Evolutionary conservation across 192 early-diverging fungal species (phyloP).

Genomic region (Backusella tuberculispora): DNA sequence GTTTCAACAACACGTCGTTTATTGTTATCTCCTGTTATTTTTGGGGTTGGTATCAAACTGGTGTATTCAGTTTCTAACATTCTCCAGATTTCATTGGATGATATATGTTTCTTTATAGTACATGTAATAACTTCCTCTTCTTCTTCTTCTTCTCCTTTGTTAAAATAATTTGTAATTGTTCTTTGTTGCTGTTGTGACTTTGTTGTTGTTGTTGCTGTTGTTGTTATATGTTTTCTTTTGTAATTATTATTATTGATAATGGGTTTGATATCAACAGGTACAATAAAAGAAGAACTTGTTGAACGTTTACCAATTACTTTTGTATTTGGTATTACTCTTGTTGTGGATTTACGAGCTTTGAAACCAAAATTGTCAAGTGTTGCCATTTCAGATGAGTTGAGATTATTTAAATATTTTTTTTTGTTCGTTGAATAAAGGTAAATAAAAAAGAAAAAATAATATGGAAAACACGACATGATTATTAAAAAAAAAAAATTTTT

Average conservation of each 20-base stretch:
- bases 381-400: neutral
- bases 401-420: neutral
- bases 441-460: neutral
- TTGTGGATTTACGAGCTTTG: neutral
- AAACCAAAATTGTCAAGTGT: constrained; percentile 11
- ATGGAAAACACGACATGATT: neutral
- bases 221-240: constrained; percentile 1
- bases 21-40: neutral
- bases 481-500: too few species aligned
- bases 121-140: neutral
- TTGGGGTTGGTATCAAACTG: neutral
- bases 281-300: neutral
- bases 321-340: neutral
- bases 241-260: too few species aligned
- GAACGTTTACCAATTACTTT: neutral
- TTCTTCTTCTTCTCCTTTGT: neutral
- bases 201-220: neutral
- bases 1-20: neutral
- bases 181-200: neutral
- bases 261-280: neutral
- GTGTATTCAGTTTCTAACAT: neutral
- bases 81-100: neutral
- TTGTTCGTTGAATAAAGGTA: neutral
- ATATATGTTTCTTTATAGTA: neutral
- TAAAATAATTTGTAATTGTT: neutral